Evolutionary conservation across 169 alveolate species (phyloP), one percentile per base, ranked within the genome.

Genomic region (Plasmodium yoelii): DNA sequence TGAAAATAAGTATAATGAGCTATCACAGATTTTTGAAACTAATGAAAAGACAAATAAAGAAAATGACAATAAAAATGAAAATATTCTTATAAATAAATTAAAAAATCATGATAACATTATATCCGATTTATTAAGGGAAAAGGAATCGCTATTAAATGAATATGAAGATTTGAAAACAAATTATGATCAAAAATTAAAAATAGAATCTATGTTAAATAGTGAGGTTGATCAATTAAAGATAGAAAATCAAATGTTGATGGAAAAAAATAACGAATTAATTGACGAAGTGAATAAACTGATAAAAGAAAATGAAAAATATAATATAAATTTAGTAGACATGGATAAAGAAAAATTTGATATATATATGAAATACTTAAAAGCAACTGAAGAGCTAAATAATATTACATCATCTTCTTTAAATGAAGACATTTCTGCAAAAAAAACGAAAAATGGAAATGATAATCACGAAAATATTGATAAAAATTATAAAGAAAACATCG

Each of bases 291-390:
- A 80, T 44, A 46, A 80, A 57, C 28, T 80, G 39, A 19, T 80
- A 24, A 80, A 67, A 26, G 55, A 80, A 60, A 80, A 80, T 80
- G 90, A 80, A 26, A 44, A 80, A 22, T 80, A 80, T 60, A 80
- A 80, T 28, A 80, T 67, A 18, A 80, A 80, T 47, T 67, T 55
- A 15, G 51, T 80, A 67, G 72, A 80, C 67, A 10, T 80, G 26
- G 90, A 80, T 26, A 80, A 80, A 49, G 90, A 80, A 55, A 80
- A 80, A 28, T n/a, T 80, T 34, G 90, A 80, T 59, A 47, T 80
- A 46, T 80, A 65, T 26, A 80, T 67, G 84, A 80, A 80, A 42
- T 80, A 53, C 55, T 49, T 80, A 19, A 80, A 80, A 67, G 47
- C 28, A 4, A 55, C 75, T 22, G 84, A 80, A 39, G 84, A 80